Base-by-base conservation (phyloP, 2,329 filamentous ascomycete species). In the Cercospora beticola region DNA sequence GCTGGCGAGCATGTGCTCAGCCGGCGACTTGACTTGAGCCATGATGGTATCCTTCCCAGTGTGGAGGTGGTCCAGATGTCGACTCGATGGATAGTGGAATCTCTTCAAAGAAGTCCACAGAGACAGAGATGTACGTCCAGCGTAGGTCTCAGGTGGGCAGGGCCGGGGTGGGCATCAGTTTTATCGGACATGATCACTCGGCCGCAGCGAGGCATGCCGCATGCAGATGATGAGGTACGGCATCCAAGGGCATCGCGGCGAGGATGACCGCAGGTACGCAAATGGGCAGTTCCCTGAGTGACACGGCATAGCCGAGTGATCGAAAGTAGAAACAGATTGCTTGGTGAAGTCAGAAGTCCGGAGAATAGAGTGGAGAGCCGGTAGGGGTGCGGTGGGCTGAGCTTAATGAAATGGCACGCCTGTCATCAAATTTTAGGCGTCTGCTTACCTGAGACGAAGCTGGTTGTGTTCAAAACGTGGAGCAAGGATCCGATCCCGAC, bases 291-390 rank as follows among this genome's bases (percentile, higher is more conserved):
- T 54, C 33, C 57, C 23, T 40, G 56, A 16, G 64, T 62, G 64
- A 21, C 43, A 62, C 64, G 21, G 46, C 64, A 66, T 66, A 62
- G 43, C 43, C 40, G 64, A 61, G 43, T 26, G 57, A 52, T 59
- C 54, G 62, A 59, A 65, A 65, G 62, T 65, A 65, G 62, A 65
- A 65, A 57, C 52, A 49, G 12, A 43, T 59, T 58, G 62, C 49
- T 30, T 62, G 52, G 52, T 58, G 52, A 59, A 65, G 54, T 58
- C 54, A n/a, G 43, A 21, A 46, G 31, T 43, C 23, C 62, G 62
- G 62, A 65, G 54, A 65, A 65, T 40, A 12, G 36, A 59, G 62
- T 65, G 62, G 62, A 65, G 62, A 65, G 52, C 62, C 62, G 62
- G 4, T 14, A 40, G 23, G 9, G 31, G 26, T 64, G 62, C 46